Percentiles rank a stretch among this genome's conserved stretches.
Conservation (phyloP, 257 asterid genomes). For the Haberlea rhodopensis region DNA sequence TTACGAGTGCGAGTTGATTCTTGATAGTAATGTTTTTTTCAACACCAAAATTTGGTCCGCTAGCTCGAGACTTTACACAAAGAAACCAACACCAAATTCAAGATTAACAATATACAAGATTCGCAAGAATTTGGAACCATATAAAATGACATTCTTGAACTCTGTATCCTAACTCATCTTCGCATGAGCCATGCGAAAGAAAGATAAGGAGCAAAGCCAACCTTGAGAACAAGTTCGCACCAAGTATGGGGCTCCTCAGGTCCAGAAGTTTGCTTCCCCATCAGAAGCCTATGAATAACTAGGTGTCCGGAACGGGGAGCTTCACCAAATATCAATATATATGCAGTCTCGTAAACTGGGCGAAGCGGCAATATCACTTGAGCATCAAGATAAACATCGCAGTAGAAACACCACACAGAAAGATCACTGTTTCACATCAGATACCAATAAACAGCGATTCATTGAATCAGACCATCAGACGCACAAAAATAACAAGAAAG, state of each 20-base stretch:
- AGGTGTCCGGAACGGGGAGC: conserved; percentile 58
- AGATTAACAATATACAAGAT: no score
- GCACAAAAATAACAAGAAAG: background rate
- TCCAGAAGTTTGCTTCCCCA: conserved; percentile 21
- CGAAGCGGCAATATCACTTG: conserved; percentile 58
- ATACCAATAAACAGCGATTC: no score
- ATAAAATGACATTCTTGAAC: no score
- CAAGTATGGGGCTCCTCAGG: background rate
- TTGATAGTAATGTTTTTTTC: background rate
- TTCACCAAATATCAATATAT: conserved; percentile 68
- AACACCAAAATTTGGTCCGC: background rate
- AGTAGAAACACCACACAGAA: conserved; percentile 91
- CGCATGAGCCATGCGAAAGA: no score
- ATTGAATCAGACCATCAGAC: background rate
- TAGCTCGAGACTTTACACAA: no score
- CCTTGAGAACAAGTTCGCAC: no score
- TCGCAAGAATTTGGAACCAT: no score
- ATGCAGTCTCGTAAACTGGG: conserved; percentile 69
- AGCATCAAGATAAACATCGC: conserved; percentile 83
- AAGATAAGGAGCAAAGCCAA: no score
- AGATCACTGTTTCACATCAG: conserved; percentile 54
- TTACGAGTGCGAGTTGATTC: background rate
- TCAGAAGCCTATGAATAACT: conserved; percentile 29
- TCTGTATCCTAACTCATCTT: no score
- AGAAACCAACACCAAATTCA: no score